Evolutionary conservation across 768 basidiomycete species (phyloP).

Genomic region (Tulasnella sp.): DNA sequence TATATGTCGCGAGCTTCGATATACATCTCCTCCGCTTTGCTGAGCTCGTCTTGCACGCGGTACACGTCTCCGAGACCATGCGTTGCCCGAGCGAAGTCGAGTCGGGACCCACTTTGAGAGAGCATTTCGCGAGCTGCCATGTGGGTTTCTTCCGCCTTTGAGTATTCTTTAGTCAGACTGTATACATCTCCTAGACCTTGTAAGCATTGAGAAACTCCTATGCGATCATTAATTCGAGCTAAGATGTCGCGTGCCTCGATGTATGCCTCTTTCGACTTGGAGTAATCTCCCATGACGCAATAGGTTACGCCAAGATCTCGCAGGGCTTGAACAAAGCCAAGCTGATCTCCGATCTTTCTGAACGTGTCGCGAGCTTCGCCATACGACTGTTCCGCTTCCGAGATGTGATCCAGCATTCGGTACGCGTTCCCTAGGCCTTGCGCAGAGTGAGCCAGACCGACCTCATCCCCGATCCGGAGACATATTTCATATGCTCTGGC

Average conservation of each 20-base stretch:
- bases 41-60: background rate
- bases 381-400: background rate
- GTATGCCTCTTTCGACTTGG: no score
- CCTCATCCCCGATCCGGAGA: background rate
- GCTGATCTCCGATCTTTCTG: background rate
- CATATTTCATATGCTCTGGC: background rate
- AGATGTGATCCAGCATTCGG: background rate
- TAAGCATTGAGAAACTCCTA: no score
- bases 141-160: background rate
- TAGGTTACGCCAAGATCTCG: no score
- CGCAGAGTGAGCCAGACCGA: background rate
- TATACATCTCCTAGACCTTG: background rate
- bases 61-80: background rate
- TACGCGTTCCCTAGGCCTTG: background rate
- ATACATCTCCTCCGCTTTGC: background rate
- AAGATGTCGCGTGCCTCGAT: no score
- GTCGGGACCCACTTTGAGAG: background rate
- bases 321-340: no score
- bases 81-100: background rate
- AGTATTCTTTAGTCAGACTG: background rate
- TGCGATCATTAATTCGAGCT: no score
- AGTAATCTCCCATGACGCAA: no score
- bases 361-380: background rate
- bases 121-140: background rate
- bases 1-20: background rate